Evolutionary conservation across 2,329 filamentous ascomycete species (phyloP), one percentile per base, ranked within the genome.

Genomic region (Aspergillus sp.): DNA sequence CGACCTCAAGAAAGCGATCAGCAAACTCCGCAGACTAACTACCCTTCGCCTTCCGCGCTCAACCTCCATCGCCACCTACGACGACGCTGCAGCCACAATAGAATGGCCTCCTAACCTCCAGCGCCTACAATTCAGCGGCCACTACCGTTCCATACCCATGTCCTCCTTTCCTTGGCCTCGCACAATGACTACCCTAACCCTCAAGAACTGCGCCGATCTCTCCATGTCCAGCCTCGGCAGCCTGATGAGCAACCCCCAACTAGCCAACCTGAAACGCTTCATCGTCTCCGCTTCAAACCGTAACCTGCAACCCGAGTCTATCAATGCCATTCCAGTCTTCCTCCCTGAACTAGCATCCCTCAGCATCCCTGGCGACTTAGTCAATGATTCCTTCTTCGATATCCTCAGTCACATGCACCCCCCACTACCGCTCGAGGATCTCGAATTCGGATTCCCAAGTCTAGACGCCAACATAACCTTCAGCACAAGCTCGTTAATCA

Each of bases 1-100:
- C 23, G 73, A 76, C 4, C 75, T 88, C 13, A 81, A 84, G 63
- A 80, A 80, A 51, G 80, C 83, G 0, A 70, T 86, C 6, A 74
- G 75, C n/a, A 71, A 78, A 28, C 76, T 88, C 19, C 39, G 67
- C 2, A 72, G 74, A 7, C 74, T 88, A 5, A 69, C 69, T 5
- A 72, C 73, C 2, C 75, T 88, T 8, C 76, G 75, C 51, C 75
- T 85, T 15, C 82, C 82, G 1, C 60, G 62, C 9, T 70, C 66
- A 53, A 70, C 64, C 54, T 61, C 60, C 56, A 62, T 72, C 54
- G 65, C 59, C 55, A 38, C 58, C 30, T 23, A 55, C 39, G 36
- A 57, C 25, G 48, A 67, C 30, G 53, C 61, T 21, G 36, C 59
- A 28, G 30, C 55, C 13, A 10, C 41, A 21, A 57, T 59, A 39